Evolutionary conservation across 257 asterid genomes (phyloP).

Genomic region (Scutellaria minor): DNA sequence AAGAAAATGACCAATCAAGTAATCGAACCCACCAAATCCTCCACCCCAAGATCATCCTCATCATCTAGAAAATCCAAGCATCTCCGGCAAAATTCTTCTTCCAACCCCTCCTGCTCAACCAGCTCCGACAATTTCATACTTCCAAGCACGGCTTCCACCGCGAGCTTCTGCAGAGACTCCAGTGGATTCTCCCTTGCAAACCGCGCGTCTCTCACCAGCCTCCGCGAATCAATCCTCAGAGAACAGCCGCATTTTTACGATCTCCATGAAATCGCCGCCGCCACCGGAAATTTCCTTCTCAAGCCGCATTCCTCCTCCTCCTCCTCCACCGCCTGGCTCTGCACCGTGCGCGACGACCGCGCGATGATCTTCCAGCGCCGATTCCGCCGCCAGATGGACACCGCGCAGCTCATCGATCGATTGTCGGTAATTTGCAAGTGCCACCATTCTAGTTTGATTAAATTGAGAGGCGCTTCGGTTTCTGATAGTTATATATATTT

Average conservation of each 20-base stretch:
- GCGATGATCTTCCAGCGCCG: conserved; percentile 66
- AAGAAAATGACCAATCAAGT: conserved; percentile 44
- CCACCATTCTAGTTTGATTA: conserved; percentile 84
- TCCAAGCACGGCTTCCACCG: conserved; percentile 65
- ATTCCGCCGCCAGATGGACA: conserved; percentile 67
- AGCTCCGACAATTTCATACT: conserved; percentile 49
- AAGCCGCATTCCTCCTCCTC: conserved; percentile 61
- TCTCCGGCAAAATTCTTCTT: conserved; percentile 34
- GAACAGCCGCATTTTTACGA: conserved; percentile 67
- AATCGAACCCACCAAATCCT: conserved; percentile 39
- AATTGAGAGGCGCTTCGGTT: conserved; percentile 70
- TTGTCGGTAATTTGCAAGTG: conserved; percentile 68
- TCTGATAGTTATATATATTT: conserved; percentile 66
- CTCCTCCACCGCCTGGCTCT: conserved; percentile 76
- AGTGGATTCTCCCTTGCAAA: conserved; percentile 44
- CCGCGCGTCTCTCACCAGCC: conserved; percentile 48
- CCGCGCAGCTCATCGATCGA: conserved; percentile 56
- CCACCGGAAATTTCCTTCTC: conserved; percentile 57
- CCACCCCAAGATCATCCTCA: conserved; percentile 41
- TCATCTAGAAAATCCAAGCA: conserved; percentile 40
- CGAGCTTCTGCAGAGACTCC: conserved; percentile 55
- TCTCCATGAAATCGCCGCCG: conserved; percentile 62
- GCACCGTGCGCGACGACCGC: conserved; percentile 53
- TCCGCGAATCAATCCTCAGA: conserved; percentile 57
- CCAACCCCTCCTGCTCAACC: conserved; percentile 34